Evolutionary conservation across 2,329 filamentous ascomycete genomes (phyloP), one percentile per base, ranked within the genome.

Genomic region (Harringtonia aguacate): DNA sequence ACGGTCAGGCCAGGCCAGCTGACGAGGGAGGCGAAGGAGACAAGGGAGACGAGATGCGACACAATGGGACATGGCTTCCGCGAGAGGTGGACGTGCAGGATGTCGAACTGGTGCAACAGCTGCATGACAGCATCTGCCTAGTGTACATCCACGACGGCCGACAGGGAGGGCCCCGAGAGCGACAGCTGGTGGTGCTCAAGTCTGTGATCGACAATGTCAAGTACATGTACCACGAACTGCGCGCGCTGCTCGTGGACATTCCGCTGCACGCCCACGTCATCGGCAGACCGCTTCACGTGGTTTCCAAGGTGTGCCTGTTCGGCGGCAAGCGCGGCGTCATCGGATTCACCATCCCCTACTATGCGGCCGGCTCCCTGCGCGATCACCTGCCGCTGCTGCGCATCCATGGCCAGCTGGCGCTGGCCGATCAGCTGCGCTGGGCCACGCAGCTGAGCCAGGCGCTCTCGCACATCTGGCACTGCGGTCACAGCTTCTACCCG

Each of bases 141-240:
- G 73, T 79, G 36, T 59, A 61, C 28, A 61, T 72, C 24, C 8
- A 8, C 8, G 18, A 39, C 2, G 13, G 13, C 18, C 15, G 38
- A 41, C 13, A 20, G n/a, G 7, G 37, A 20, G 21, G 36, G 24
- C 27, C 35, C 33, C 21, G 29, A 21, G 4, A 15, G 42, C 9
- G 38, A 59, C 52, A 60, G 39, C 56, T 63, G 3, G 72, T 68
- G 62, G 70, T 78, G 45, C 68, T 81, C 58, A 81, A 81, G 55
- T 72, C 73, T 4, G 56, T 79, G 35, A 72, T 70, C 3, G 74
- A 71, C 57, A 70, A 68, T 49, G 66, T 72, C 47, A 78, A 78
- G 53, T 79, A 73, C 52, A 61, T 81, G 31, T 80, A 79, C 53
- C 73, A 79, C 51, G 77, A 81, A 56, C 63, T 81, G 17, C 69